Evolutionary conservation across 2,329 filamentous ascomycete species (phyloP), one percentile per base, ranked within the genome.

Genomic region (Arthrobotrys pseudoclavata): DNA sequence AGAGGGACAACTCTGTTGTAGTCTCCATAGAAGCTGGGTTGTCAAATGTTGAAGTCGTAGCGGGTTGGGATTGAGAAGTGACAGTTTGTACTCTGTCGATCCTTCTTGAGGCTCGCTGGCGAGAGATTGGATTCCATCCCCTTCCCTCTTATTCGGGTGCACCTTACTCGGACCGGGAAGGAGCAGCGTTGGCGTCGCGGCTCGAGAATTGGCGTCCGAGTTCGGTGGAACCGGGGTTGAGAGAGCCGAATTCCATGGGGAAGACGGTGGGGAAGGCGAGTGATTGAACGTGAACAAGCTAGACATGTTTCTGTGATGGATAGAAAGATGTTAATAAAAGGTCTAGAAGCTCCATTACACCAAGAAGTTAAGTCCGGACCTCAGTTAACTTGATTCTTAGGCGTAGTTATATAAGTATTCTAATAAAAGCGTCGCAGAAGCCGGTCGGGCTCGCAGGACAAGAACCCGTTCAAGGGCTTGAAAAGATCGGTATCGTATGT

Each of bases 231-330:
- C 81, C 81, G 64, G 81, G 79, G 86, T 85, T 0, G 80, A 81
- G 42, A 90, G 87, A 10, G 87, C 89, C 63, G 91, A 88, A 13
- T 80, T 79, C 96, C 96, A 99, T 15, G 96, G 96, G 18, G 95
- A 98, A 13, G 92, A 91, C 40, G 98, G 93, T 83, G 92, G 87
- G 1, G 93, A 92, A 53, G 94, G 93, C 80, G 97, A 91, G 1
- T 93, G 90, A 79, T 97, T 93, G 83, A 92, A 99, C 0, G 95
- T 97, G 83, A 99, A 99, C 80, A 99, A 93, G 12, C 95, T 97
- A 74, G 96, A 95, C 92, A 96, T 96, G 24, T 37, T 68, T 76
- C 64, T 76, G 55, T 12, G 22, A 9, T 0, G 22, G 3, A n/a
- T 20, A 4, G 9, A 26, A 15, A 47, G 10, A 15, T 10, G 37